Base-by-base conservation (phyloP, 164 flowering plant genomes). In the Magnolia changhungtana region DNA sequence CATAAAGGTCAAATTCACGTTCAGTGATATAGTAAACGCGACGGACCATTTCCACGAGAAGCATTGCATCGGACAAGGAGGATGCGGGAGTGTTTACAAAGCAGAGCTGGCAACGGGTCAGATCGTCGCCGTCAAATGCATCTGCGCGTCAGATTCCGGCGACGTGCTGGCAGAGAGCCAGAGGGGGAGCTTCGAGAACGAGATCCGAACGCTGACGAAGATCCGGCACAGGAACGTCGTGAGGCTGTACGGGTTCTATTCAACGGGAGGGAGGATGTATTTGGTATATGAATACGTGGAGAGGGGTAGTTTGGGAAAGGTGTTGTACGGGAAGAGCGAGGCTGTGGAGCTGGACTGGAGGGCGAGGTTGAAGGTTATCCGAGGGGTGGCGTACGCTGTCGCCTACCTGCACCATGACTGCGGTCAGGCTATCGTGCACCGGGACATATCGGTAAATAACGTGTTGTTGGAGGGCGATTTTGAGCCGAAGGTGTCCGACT, bases 141-240 rank as follows among this genome's bases (percentile, higher is more conserved):
- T 82, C n/a, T 75, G 74, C 50, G 37, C 29, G 23, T 37, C 71
- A 21, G 71, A 18, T 45, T 70, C 75, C 63, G 74, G 24, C 65
- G 74, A 49, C 16, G 16, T 27, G 1, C 20, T 72, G 7, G 66
- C 29, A 4, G 58, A 16, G 49, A 23, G 49, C 4, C 51, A 16
- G 75, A 78, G 73, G 75, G 6, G 45, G 45, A 69, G 20, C 73
- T 80, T 82, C 51, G 77, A 75, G 72, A 75, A 73, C 49, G 84
- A 82, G 58, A 51, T 78, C 19, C 71, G 52, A 8, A 76, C 77
- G 58, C 73, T 82, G 64, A 73, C 79, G 14, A 67, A 64, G 14
- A 78, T 80, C 45, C 75, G 86, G 66, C 88, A 85, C 66, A 74
- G 83, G 14, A 85, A 85, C 69, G 78, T 85, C 24, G 83, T 85